These are phyloP conservation scores for Diaporthe ilicicola DNA, from an alignment of 2,329 filamentous ascomycete genomes.

Conservation along the genomic window DNA sequence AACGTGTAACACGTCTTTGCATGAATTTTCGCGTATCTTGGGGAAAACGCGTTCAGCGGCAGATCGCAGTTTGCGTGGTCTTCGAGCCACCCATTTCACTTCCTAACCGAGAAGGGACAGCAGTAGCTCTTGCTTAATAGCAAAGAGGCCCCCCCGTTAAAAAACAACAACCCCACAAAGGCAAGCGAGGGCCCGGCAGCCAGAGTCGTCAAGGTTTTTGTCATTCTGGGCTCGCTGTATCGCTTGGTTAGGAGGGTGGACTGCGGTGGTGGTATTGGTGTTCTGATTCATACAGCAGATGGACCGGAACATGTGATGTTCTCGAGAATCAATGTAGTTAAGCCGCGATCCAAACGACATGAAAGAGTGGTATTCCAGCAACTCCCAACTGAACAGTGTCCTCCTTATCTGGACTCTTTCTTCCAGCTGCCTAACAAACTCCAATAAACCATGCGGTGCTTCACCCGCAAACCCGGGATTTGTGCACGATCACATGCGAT, in stretches of 20 bases:
- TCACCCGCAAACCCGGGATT: not conserved
- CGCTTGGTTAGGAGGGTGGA: not conserved
- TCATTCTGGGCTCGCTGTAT: not conserved
- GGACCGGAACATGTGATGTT: not conserved
- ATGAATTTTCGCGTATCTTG: too few species aligned
- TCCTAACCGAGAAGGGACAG: not conserved
- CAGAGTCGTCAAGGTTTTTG: not conserved
- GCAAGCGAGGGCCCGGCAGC: not conserved
- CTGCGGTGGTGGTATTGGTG: not conserved
- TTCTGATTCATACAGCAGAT: not conserved
- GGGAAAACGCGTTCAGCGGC: not conserved
- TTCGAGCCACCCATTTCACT: not conserved
- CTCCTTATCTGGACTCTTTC: not conserved
- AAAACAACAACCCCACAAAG: not conserved
- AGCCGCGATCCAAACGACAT: slow-evolving; percentile 1
- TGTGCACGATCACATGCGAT: not conserved
- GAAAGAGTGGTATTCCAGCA: slow-evolving; percentile 14
- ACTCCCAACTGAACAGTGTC: not conserved
- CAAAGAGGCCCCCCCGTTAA: not conserved
- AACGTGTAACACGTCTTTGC: not conserved
- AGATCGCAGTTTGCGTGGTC: not conserved
- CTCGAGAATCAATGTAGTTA: not conserved
- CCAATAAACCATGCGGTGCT: not conserved
- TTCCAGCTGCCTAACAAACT: slow-evolving; percentile 6
- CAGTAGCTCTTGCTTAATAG: not conserved